Evolutionary conservation across 495 filamentous ascomycete species (phyloP).

Genomic region (Penicillium crystallinum): DNA sequence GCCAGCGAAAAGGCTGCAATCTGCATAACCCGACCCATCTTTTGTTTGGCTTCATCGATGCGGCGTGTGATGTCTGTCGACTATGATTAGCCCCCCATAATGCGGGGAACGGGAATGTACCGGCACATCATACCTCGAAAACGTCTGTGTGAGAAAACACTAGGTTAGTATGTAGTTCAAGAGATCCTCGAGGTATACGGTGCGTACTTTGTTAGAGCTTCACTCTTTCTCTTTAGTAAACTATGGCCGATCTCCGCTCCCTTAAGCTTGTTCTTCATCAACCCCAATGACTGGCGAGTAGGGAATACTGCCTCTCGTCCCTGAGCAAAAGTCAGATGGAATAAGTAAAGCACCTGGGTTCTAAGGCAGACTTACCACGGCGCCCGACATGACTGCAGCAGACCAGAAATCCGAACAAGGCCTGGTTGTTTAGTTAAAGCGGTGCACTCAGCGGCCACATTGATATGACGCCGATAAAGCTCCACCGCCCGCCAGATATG

Average conservation of each 20-base stretch:
- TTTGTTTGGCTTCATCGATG: conserved; percentile 98
- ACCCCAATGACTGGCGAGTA: conserved; percentile 89
- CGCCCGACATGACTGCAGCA: conserved; percentile 49
- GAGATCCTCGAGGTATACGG: neutral
- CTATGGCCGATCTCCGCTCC: conserved; percentile 87
- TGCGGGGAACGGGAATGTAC: conserved; percentile 17
- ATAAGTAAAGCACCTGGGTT: neutral
- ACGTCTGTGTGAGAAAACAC: conserved; percentile 48
- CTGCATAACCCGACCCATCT: conserved; percentile 99
- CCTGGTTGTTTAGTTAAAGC: conserved; percentile 11
- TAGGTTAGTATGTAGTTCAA: conserved; percentile 8
- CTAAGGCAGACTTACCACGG: conserved; percentile 40
- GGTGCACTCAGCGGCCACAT: conserved; percentile 19
- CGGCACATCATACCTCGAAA: conserved; percentile 64
- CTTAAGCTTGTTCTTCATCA: conserved; percentile 99
- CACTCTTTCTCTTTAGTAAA: conserved; percentile 86
- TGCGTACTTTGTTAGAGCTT: conserved; percentile 81
- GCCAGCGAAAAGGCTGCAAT: conserved; percentile 97
- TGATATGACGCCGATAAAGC: conserved; percentile 32
- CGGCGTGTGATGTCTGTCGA: conserved; percentile 84
- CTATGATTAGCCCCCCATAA: conserved; percentile 23
- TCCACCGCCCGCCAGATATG: conserved; percentile 27
- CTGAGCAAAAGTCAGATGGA: conserved; percentile 14
- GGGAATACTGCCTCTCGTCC: conserved; percentile 88
- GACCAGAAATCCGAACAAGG: conserved; percentile 7